Base-by-base conservation (phyloP, 2,329 filamentous ascomycete species). In the Exophiala mesophila region DNA sequence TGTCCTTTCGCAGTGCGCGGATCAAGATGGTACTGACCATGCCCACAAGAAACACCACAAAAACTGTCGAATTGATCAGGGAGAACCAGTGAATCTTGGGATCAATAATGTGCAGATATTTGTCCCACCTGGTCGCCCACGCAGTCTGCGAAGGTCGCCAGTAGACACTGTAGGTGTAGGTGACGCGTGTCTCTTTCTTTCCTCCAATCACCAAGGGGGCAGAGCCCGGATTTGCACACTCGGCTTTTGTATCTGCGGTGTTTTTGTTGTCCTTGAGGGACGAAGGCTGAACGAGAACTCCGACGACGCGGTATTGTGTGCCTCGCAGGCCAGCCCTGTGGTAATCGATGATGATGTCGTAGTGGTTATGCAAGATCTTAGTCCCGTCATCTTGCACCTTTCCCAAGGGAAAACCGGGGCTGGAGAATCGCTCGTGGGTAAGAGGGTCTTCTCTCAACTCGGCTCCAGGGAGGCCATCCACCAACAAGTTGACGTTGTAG, bases 1-100 rank as follows among this genome's bases (percentile, higher is more conserved):
- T 96, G 60, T 98, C 92, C 72, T 94, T 96, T 65, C 82, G 85
- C 45, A 98, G 71, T 1, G 90, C 88, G 40, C 90, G 80, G 42
- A 94, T 73, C 12, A 98, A 74, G 34, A 97, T 87, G n/a, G 89
- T 94, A 65, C 84, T 83, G 51, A 98, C 92, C 57, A 92, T 95
- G 33, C 88, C 78, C 24, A 90, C 82, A 29, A 97, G 73, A 66
- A 97, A 92, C 36, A 95, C 76, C 37, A 98, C 89, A 49, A 98
- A 94, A 32, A 97, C 82, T 36, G 92, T 86, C 24, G 89, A 96
- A 66, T 95, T 95, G 67, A 97, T 85, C 36, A 98, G 80, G 46
- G 89, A 96, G 71, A 97, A 95, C 92, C 92, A 98, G 65, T 98
- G 92, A 57, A 98, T 97, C 72, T 92, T 94, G 39, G 92, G 89